Evolutionary conservation across 305 asterid species (phyloP).

Genomic region (Fraxinus latifolia): DNA sequence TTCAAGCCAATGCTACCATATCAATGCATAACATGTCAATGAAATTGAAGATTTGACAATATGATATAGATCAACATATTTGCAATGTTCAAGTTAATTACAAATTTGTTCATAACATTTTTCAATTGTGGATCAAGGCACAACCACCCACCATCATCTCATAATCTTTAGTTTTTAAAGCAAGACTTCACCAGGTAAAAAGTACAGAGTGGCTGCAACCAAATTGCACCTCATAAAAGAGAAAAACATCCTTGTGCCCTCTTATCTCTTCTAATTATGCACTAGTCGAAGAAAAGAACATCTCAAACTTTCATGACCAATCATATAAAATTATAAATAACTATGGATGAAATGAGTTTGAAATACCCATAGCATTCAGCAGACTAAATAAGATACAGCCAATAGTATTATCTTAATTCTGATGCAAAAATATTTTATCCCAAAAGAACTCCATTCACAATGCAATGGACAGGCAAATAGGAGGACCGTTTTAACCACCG

Average conservation of each 20-base stretch:
- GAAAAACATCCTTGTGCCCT: not conserved
- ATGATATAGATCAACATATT: not conserved
- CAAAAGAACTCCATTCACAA: constrained; percentile 2
- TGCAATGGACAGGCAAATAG: constrained; percentile 21
- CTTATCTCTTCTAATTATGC: not conserved
- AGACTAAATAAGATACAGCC: constrained; percentile 6
- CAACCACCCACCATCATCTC: not conserved
- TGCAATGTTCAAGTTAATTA: not conserved
- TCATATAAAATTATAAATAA: not conserved
- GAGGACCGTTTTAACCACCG: constrained; percentile 6
- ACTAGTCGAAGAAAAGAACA: constrained; percentile 1
- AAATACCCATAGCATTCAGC: not conserved
- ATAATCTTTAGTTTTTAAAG: not conserved
- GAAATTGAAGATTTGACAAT: not conserved
- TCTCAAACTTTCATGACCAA: not conserved
- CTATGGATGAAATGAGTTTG: constrained; percentile 8
- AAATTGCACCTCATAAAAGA: not conserved
- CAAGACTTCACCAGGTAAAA: constrained; percentile 1
- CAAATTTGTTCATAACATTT: constrained; percentile 2
- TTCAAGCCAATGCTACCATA: not conserved
- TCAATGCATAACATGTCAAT: not conserved
- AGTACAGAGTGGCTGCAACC: not conserved
- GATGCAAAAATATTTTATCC: not conserved
- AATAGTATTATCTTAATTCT: not conserved
- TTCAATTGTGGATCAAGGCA: not conserved